Conservation (phyloP, 257 asterid species). For the Rauvolfia tetraphylla region DNA sequence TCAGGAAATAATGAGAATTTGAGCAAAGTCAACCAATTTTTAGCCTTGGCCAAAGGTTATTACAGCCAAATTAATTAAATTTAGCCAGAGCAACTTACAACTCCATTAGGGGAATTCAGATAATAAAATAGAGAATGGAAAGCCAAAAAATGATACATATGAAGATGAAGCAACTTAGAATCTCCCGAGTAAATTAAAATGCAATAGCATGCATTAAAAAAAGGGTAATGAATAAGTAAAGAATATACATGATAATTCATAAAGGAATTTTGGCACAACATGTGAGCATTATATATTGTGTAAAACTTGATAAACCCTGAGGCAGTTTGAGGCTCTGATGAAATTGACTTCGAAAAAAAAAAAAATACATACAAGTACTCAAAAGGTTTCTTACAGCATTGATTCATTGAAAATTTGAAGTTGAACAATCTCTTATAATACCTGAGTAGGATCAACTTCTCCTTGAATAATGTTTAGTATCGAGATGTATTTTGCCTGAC, state of each 20-base stretch:
- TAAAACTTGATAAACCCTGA: not conserved
- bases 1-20: not conserved
- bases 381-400: not conserved
- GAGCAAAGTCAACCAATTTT: not conserved
- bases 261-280: not conserved
- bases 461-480: conserved; percentile 96
- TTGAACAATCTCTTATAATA: conserved; percentile 22
- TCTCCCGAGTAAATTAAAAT: not conserved
- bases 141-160: too few relatives aligned
- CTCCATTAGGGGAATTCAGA: too few relatives aligned
- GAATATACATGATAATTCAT: not conserved
- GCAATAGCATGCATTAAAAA: not conserved
- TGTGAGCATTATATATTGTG: not conserved
- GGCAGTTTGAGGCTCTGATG: not conserved
- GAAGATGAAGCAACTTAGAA: not conserved
- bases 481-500: conserved; percentile 95
- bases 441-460: conserved; percentile 99
- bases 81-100: too few relatives aligned
- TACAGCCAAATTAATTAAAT: too few relatives aligned
- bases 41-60: not conserved
- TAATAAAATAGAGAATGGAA: too few relatives aligned
- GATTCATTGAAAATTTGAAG: not conserved
- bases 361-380: not conserved
- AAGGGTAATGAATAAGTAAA: not conserved
- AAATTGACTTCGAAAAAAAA: not conserved